Evolutionary conservation across 108 stramenopile genomes (phyloP).

Genomic region (Aurantiochytrium sp.): DNA sequence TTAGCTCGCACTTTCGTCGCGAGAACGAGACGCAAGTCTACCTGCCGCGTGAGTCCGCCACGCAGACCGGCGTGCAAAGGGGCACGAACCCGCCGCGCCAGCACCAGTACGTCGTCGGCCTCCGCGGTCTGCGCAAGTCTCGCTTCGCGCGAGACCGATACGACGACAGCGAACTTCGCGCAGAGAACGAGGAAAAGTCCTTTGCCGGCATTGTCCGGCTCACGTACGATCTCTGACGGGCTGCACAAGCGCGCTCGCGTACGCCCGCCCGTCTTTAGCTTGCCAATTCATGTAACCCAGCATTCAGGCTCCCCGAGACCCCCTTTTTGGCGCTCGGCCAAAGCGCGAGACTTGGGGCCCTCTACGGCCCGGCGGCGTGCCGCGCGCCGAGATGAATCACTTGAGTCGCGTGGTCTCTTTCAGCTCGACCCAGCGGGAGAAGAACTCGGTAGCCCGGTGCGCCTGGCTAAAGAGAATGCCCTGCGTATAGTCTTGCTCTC

Average conservation of each 20-base stretch:
- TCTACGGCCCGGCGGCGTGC: no score
- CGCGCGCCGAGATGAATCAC: no score
- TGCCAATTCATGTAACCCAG: no score
- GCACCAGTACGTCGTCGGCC: background rate
- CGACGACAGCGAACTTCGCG: background rate
- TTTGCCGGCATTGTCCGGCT: background rate
- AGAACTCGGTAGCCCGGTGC: slow-evolving; percentile 66
- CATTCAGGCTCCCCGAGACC: no score
- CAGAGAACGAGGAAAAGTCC: background rate
- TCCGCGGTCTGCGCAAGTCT: background rate
- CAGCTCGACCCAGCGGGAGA: slow-evolving; percentile 68
- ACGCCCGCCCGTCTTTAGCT: no score
- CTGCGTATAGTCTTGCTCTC: slow-evolving; percentile 47
- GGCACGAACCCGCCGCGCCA: slow-evolving; percentile 48
- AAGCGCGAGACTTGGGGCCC: no score
- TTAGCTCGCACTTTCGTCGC: slow-evolving; percentile 58
- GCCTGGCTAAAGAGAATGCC: slow-evolving; percentile 64
- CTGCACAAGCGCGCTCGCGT: background rate
- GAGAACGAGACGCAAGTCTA: slow-evolving; percentile 60
- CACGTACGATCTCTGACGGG: background rate
- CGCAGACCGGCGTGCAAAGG: slow-evolving; percentile 51
- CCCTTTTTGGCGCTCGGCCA: no score
- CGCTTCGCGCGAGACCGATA: background rate
- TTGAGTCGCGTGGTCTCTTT: slow-evolving; percentile 43
- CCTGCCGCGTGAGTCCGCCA: slow-evolving; percentile 38